Percentiles rank a stretch among this genome's conserved stretches.
Evolutionary conservation across 257 asterid genomes (phyloP).

Genomic region (Solanum chilense): DNA sequence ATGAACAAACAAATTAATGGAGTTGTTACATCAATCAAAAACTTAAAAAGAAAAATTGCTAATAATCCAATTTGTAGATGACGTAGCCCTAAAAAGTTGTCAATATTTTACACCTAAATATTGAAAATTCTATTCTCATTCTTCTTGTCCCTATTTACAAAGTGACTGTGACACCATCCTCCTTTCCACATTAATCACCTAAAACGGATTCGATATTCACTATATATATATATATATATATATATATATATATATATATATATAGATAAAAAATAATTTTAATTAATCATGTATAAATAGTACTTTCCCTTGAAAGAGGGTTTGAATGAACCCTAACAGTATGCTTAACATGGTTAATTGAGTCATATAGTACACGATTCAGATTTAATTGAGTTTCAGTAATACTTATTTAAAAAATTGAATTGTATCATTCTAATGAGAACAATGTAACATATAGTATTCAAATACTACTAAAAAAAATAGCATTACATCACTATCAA

Average conservation of each 20-base stretch:
- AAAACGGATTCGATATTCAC: too few species aligned
- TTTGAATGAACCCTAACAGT: too few species aligned
- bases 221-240: too few species aligned
- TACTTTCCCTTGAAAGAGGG: too few species aligned
- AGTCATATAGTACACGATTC: rapidly evolving
- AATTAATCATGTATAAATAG: too few species aligned
- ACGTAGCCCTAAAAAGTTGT: background rate
- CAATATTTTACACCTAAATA: background rate
- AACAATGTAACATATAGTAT: background rate
- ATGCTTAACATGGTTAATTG: too few species aligned
- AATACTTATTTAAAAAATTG: background rate
- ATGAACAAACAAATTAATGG: background rate
- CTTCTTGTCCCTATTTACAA: background rate
- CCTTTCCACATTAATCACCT: background rate
- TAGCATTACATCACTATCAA: background rate
- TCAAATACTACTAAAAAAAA: background rate
- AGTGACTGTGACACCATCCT: background rate
- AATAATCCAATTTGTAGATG: background rate
- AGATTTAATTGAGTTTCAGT: too few species aligned
- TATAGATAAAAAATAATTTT: too few species aligned
- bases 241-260: too few species aligned
- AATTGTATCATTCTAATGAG: background rate
- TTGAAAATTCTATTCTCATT: background rate
- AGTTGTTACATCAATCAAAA: background rate
- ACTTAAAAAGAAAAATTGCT: background rate